Base-by-base conservation (phyloP, 2,329 filamentous ascomycete genomes). In the Cladosporium sp. region DNA sequence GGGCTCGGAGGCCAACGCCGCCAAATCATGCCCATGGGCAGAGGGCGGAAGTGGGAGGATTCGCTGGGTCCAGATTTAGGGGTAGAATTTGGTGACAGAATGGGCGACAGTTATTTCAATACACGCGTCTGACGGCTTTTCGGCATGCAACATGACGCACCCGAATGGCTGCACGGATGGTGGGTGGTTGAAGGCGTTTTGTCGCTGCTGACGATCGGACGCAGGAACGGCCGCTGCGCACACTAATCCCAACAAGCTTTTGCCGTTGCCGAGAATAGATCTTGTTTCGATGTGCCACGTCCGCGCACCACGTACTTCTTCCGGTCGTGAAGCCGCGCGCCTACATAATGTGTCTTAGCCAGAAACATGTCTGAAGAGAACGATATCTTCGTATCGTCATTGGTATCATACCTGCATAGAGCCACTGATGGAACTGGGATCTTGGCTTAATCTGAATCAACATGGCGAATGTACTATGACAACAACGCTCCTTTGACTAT, bases 81-180 rank as follows among this genome's bases (percentile, higher is more conserved):
- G 55, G 55, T 32, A 24, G 7, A 12, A 34, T 7, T 58, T 38
- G 21, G 55, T 34, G 55, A 58, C 55, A 14, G 21, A 24, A 21
- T 58, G 28, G n/a, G 28, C n/a, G 32, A 21, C 55, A 30, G 15
- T 30, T 18, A 58, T n/a, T 41, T 28, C 32, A n/a, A 24, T n/a
- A 58, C 55, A 34, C 55, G 55, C 55, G 55, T 58, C 52, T 47
- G 52, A 58, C 55, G 55, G 55, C 55, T 58, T 34, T 36, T n/a
- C 55, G 55, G 52, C 52, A n/a, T 32, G 12, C 14, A 15, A 12
- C 30, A 55, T 55, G 52, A 55, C 52, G 52, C 52, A 18, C 24
- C 24, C 41, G 41, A 47, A 21, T 47, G 41, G 41, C 41, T 47
- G 38, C 38, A n/a, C 38, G 38, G 38, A n/a, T 18, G 38, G 38